Conservation (phyloP, 2,329 filamentous ascomycete genomes). For the Sarocladium oryzae region DNA sequence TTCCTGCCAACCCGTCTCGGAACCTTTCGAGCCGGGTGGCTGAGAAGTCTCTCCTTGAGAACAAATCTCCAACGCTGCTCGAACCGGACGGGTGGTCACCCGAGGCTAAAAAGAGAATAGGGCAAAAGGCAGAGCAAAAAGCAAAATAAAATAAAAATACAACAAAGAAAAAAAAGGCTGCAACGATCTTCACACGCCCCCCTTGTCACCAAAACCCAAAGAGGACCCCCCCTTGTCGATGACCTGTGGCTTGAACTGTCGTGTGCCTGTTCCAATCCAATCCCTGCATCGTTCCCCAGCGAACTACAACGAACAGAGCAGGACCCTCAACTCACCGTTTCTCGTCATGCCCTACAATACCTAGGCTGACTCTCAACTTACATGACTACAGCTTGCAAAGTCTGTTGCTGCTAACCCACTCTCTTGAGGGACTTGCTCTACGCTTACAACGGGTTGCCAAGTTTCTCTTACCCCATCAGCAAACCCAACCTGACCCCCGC, state of each 20-base stretch:
- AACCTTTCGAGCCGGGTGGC: neutral
- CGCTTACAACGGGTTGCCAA: too few species aligned
- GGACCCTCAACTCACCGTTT: conserved; percentile 4
- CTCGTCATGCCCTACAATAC: neutral
- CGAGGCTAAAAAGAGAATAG: neutral
- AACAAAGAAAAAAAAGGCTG: too few species aligned
- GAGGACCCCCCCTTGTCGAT: neutral
- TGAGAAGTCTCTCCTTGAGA: neutral
- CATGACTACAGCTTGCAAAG: neutral
- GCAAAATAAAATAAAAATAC: too few species aligned
- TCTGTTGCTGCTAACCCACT: too few species aligned
- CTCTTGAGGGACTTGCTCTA: too few species aligned
- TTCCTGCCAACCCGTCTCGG: neutral
- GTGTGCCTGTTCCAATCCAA: neutral
- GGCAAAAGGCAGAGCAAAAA: too few species aligned
- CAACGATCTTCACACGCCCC: neutral
- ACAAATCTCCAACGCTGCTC: conserved; percentile 5
- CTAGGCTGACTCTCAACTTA: conserved; percentile 1
- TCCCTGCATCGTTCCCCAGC: neutral
- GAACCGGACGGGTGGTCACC: conserved; percentile 7
- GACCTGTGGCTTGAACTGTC: neutral
- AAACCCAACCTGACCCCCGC: neutral
- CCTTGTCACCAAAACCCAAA: neutral
- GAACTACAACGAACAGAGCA: neutral
- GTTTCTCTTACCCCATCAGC: neutral